Evolutionary conservation across 768 basidiomycete genomes (phyloP).

Genomic region (Dentipellis sp.): DNA sequence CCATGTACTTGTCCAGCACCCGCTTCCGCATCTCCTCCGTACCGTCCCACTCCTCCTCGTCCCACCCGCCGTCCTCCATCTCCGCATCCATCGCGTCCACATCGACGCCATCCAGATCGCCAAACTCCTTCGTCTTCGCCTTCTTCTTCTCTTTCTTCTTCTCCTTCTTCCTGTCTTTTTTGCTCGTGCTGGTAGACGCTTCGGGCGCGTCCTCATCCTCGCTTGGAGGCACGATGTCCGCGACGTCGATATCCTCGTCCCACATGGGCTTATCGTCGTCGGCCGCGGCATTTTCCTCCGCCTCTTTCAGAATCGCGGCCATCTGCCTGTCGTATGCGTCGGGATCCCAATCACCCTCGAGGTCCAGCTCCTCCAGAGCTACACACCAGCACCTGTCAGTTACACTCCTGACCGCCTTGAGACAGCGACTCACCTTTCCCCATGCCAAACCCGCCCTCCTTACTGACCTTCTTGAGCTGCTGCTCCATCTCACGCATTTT

Average conservation of each 20-base stretch:
- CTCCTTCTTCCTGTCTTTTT: slow-evolving; percentile 17
- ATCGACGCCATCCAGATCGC: slow-evolving; percentile 39
- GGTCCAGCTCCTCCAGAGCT: slow-evolving; percentile 64
- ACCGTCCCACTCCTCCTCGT: slow-evolving; percentile 71
- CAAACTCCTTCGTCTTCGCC: slow-evolving; percentile 30
- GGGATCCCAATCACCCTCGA: slow-evolving; percentile 93
- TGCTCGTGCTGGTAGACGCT: not conserved
- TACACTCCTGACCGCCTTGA: not conserved
- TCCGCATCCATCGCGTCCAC: slow-evolving; percentile 48
- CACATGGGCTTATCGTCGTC: slow-evolving; percentile 71
- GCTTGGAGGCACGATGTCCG: slow-evolving; percentile 40
- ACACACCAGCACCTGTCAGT: not conserved
- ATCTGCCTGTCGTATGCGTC: slow-evolving; percentile 78
- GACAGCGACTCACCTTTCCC: slow-evolving; percentile 15
- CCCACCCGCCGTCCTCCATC: slow-evolving; percentile 42
- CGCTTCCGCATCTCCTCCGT: slow-evolving; percentile 87
- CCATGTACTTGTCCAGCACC: slow-evolving; percentile 82
- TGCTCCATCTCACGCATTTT: slow-evolving; percentile 74
- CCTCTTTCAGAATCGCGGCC: slow-evolving; percentile 57
- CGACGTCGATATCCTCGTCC: slow-evolving; percentile 85
- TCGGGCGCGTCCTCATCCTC: slow-evolving; percentile 14
- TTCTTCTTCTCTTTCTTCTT: slow-evolving; percentile 55
- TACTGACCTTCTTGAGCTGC: slow-evolving; percentile 65
- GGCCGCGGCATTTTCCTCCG: slow-evolving; percentile 26
- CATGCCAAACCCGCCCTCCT: slow-evolving; percentile 51